These are phyloP conservation scores for Lactarius hatsudake DNA, from an alignment of 768 basidiomycete genomes.

Conservation along the genomic window DNA sequence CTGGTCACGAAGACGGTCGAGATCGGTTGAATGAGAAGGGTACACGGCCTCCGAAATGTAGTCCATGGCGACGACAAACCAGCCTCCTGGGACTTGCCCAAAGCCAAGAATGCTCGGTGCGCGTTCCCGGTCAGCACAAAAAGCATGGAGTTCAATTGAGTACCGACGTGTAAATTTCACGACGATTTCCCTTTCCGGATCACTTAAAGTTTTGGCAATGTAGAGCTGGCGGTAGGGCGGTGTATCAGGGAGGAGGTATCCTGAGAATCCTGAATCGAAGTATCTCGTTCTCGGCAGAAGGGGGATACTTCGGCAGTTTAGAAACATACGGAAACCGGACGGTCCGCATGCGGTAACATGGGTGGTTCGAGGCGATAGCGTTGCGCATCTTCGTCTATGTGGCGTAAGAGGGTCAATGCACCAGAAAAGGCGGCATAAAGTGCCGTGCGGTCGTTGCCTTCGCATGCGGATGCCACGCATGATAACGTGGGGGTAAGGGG, in stretches of 20 bases:
- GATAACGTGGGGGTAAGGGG: slow-evolving; percentile 1
- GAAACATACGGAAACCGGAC: neutral
- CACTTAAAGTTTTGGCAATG: neutral
- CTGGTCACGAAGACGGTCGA: neutral
- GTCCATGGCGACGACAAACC: neutral
- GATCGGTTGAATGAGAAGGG: neutral
- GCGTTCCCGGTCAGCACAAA: neutral
- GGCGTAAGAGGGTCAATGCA: neutral
- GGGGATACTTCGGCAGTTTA: neutral
- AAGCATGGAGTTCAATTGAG: neutral
- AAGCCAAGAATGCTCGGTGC: neutral
- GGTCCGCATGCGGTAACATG: neutral
- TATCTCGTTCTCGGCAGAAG: neutral
- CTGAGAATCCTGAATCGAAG: neutral
- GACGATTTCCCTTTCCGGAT: neutral
- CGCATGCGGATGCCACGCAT: neutral
- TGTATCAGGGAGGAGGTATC: neutral
- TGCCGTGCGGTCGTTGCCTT: neutral
- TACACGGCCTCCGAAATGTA: neutral
- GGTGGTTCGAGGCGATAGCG: neutral
- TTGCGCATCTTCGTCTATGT: neutral
- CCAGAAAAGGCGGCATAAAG: neutral
- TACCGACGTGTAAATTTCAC: slow-evolving; percentile 3
- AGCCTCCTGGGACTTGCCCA: neutral
- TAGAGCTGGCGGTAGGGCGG: neutral